phyloP scores from a whole-genome alignment of 129 eudicot genomes.

The Erigeron canadensis region DNA sequence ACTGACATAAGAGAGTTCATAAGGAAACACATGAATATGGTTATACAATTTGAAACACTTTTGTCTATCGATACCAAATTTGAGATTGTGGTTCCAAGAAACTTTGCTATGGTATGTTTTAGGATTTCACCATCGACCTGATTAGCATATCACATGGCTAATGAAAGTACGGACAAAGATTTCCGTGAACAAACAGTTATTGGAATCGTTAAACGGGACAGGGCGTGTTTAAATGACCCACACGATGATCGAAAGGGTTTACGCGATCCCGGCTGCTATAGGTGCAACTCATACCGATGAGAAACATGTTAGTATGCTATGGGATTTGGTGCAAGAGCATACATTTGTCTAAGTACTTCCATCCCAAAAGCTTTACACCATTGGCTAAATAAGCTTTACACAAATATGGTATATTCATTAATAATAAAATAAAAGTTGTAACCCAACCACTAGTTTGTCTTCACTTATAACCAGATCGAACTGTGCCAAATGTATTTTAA shows the following conservation, averaged over 20 bases:
- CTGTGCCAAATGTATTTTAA: too few species aligned
- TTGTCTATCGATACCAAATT: constrained; percentile 28
- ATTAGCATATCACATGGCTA: neutral
- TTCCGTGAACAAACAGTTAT: neutral
- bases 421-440: too few species aligned
- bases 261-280: constrained; percentile 3
- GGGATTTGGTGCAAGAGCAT: constrained; percentile 10
- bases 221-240: constrained; percentile 6
- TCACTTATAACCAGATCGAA: too few species aligned
- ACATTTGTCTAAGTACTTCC: neutral
- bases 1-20: neutral
- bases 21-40: constrained; percentile 25
- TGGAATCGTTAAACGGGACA: neutral
- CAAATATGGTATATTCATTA: too few species aligned
- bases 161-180: neutral
- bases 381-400: too few species aligned
- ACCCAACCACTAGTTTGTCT: too few species aligned
- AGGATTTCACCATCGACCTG: neutral
- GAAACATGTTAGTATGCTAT: neutral
- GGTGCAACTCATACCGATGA: constrained; percentile 11
- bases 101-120: neutral
- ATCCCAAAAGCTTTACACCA: too few species aligned
- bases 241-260: neutral
- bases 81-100: constrained; percentile 31
- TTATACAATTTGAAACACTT: constrained; percentile 24